Base-by-base conservation (phyloP, 108 stramenopile species). In the Heterococcus sp. region DNA sequence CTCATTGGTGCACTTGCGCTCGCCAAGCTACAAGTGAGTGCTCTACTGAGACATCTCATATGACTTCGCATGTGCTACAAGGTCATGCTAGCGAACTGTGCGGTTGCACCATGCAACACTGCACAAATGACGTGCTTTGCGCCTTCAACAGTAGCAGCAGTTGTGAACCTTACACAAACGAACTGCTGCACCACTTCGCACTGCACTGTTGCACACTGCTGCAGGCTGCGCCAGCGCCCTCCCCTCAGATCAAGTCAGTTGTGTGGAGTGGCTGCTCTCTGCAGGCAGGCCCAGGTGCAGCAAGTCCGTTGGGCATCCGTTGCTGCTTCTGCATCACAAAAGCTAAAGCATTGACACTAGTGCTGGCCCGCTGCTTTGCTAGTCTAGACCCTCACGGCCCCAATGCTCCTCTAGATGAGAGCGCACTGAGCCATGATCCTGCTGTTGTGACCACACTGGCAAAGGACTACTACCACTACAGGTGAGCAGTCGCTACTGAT, bases 1-100 rank as follows among this genome's bases (percentile, higher is more conserved):
- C 31, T 71, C 14, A 70, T 78, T 69, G 77, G 68, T 28, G 69
- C 77, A 0, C 63, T 78, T 11, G 46, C 77, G 3, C 28, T 69
- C 1, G 34, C 35, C 8, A 64, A 63, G 2, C 66, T 35, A 21
- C 1, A 37, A 29, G 46, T 58, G 40, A 72, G 66, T 37, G 38
- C 77, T 26, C n/a, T 28, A 21, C 27, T 58, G 46, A n/a, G n/a
- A n/a, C n/a, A n/a, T n/a, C n/a, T n/a, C 46, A 21, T 21, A 14
- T 8, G 46, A 8, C 21, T 8, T 21, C 8, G 46, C 46, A 21
- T 8, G 8, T 58, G 46, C 46, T 8, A 58, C 8, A 58, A 58
- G 46, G 21, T 21, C 21, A 21, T 21, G 46, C 14, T 58, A 58
- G 46, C 46, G 46, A 58, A 21, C 46, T n/a, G n/a, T n/a, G n/a